A percentile compares a stretch with the other conserved stretches of the same genome.
Conservation (phyloP, 306 rosid genomes). For the Fragaria ananassa region DNA sequence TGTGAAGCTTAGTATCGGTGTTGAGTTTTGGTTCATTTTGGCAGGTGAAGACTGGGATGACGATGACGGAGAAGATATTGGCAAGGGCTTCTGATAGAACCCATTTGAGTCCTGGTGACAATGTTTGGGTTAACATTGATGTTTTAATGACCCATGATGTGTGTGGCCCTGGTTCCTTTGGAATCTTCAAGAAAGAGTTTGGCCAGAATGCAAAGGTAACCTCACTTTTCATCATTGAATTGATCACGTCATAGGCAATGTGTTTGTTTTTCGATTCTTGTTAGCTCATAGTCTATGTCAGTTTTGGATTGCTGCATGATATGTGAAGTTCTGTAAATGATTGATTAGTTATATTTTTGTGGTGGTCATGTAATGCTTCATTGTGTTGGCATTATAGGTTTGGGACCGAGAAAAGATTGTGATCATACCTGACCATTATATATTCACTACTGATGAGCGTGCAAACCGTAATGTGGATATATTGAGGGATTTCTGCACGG, state of each 20-base stretch:
- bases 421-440: constrained; percentile 91
- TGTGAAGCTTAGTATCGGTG: not conserved
- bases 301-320: not conserved
- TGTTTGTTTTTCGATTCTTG: not conserved
- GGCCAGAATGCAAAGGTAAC: constrained; percentile 82
- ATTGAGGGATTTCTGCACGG: constrained; percentile 81
- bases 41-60: constrained; percentile 85
- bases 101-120: constrained; percentile 74
- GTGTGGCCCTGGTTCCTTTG: constrained; percentile 91
- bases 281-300: not conserved
- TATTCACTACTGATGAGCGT: constrained; percentile 86
- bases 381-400: constrained; percentile 46
- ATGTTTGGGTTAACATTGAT: constrained; percentile 84
- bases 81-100: constrained; percentile 75
- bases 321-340: not conserved
- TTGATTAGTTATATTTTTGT: not conserved
- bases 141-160: constrained; percentile 95
- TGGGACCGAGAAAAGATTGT: constrained; percentile 95
- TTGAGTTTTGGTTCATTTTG: constrained; percentile 25
- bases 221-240: not conserved
- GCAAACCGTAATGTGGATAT: constrained; percentile 94
- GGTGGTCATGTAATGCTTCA: not conserved
- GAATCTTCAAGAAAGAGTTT: constrained; percentile 89
- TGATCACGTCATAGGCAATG: not conserved
- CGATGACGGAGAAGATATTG: constrained; percentile 89